Evolutionary conservation across 2,329 filamentous ascomycete species (phyloP), one percentile per base, ranked within the genome.

Genomic region (Colletotrichum sp.): DNA sequence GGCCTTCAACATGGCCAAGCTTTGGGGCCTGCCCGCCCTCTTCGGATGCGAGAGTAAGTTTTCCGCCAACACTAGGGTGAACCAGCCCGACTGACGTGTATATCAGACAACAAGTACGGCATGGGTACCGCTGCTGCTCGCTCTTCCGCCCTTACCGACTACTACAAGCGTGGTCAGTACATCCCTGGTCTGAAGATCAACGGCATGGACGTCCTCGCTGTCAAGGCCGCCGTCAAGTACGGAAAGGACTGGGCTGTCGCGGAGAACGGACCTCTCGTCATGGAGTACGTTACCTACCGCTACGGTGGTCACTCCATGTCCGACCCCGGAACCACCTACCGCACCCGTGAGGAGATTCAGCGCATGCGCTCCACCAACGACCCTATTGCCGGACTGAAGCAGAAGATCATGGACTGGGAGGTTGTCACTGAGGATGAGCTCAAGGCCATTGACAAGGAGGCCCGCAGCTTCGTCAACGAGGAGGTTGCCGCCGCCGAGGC

Each of bases 241-340:
- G 96, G 94, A 84, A 98, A 97, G 90, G 91, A 98, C 84, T 98
- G 93, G 90, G 94, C 95, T 79, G 88, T 90, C 76, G 89, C 91
- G 77, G 96, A 94, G 85, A 96, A 98, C 86, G 96, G 96, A 78
- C 97, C 97, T 79, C 91, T 99, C 78, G 97, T 99, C 82, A 94
- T 98, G 86, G 97, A 99, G 90, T 99, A 98, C 87, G 96, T 99
- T 83, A 99, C 97, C 82, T 99, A 99, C 94, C 93, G 97, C 83
- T 99, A 99, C 87, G 97, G 97, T 85, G 97, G 97, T 80, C 97
- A 99, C 93, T 98, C 96, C 88, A 99, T 99, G 97, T 98, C 96
- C 84, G 97, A 99, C 87, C 97, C 97, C 76, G 97, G 97, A 86
- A 99, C 97, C 86, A 98, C 97, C 82, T 99, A 99, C 94, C 94